phyloP scores from a whole-genome alignment of 495 filamentous ascomycete species.

The Aspergillus bertholletiae region DNA sequence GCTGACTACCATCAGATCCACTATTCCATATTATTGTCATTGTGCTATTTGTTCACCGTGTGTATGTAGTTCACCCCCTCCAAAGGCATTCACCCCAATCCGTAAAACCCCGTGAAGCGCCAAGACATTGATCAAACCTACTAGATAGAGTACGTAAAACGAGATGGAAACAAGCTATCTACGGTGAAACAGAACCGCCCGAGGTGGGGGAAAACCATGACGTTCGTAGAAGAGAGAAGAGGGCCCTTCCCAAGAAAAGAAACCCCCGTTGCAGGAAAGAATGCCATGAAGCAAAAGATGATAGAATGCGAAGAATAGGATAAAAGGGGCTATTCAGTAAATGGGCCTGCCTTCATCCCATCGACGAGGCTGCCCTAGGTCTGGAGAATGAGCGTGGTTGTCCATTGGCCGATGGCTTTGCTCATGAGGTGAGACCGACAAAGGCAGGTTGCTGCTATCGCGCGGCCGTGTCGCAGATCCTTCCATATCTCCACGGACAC shows the following conservation, averaged over 20 bases:
- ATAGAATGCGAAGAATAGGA: not conserved
- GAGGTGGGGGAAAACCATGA: no score
- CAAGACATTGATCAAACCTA: no score
- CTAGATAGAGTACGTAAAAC: no score
- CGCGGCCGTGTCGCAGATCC: slow-evolving; percentile 31
- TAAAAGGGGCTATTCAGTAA: slow-evolving; percentile 47
- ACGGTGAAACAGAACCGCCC: no score
- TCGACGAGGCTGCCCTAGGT: slow-evolving; percentile 39
- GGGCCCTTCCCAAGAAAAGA: not conserved
- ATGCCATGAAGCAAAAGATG: not conserved
- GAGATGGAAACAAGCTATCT: no score
- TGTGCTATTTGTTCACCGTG: no score
- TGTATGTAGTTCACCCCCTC: no score
- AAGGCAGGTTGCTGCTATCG: slow-evolving; percentile 45
- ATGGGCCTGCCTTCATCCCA: slow-evolving; percentile 66
- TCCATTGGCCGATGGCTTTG: slow-evolving; percentile 37
- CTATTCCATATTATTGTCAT: no score
- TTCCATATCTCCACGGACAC: slow-evolving; percentile 37
- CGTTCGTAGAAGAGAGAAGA: no score
- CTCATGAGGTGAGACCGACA: slow-evolving; percentile 22
- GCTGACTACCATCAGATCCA: no score
- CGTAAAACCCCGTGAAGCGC: no score
- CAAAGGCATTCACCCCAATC: no score
- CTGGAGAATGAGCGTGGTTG: slow-evolving; percentile 17
- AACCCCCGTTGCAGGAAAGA: not conserved